phyloP scores from a whole-genome alignment of 305 asterid species.

The Salvia sclarea region DNA sequence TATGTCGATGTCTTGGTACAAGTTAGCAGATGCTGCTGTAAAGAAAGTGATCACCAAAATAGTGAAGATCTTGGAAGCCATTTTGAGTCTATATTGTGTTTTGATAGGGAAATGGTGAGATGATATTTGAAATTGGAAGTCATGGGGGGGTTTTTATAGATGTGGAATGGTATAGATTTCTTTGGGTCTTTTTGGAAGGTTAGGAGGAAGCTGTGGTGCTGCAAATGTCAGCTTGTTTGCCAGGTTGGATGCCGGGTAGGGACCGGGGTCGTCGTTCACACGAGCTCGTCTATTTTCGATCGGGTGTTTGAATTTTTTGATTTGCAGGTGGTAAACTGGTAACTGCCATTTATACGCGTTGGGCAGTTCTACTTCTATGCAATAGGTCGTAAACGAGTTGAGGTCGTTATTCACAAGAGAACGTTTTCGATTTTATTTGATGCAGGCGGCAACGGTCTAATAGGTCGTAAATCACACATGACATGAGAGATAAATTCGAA shows the following conservation, averaged over 20 bases:
- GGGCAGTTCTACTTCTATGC: not conserved
- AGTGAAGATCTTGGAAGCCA: not conserved
- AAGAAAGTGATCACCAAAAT: not conserved
- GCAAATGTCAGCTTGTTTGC: not conserved
- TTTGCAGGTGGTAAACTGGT: too few species aligned
- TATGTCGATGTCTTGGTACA: slow-evolving; percentile 45
- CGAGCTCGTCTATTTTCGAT: not conserved
- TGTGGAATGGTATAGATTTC: not conserved
- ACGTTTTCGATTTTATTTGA: too few species aligned
- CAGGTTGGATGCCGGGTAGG: not conserved
- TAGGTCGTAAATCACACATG: too few species aligned
- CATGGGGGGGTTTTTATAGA: slow-evolving; percentile 18
- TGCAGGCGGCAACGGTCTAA: too few species aligned
- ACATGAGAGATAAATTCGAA: too few species aligned
- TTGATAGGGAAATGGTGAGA: not conserved
- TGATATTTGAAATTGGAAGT: not conserved
- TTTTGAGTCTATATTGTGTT: not conserved
- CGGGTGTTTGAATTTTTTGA: not conserved
- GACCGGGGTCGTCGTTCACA: not conserved
- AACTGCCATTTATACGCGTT: not conserved
- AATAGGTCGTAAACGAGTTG: too few species aligned
- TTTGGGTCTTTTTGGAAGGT: not conserved
- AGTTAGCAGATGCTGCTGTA: slow-evolving; percentile 24
- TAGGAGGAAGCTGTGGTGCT: not conserved
- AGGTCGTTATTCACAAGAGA: too few species aligned